Evolutionary conservation across 148 eudicot genomes (phyloP).

Genomic region (Agrostemma githago): DNA sequence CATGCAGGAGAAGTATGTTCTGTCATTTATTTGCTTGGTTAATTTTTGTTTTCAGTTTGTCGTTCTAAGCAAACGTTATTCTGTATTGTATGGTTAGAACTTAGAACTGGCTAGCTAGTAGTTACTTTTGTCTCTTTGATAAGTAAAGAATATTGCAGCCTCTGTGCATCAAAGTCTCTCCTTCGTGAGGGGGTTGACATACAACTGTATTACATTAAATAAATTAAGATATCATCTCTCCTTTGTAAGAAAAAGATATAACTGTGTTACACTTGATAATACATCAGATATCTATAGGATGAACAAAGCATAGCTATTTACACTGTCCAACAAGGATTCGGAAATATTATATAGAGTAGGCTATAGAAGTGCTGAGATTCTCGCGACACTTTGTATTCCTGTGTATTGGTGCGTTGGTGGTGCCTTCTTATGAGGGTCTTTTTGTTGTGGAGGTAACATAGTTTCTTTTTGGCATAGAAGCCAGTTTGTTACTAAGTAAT

Average conservation of each 20-base stretch:
- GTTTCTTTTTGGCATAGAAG: neutral
- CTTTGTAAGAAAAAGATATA: neutral
- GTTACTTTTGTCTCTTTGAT: too few species aligned
- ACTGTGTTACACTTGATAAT: too few species aligned
- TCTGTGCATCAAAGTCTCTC: neutral
- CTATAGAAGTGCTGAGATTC: constrained; percentile 1
- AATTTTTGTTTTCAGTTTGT: neutral
- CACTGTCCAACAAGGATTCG: too few species aligned
- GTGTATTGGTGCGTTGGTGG: neutral
- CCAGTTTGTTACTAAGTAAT: neutral
- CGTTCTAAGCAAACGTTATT: neutral
- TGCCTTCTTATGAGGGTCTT: neutral
- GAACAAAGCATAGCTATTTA: neutral
- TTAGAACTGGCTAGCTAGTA: too few species aligned
- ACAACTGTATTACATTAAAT: neutral
- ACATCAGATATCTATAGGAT: neutral
- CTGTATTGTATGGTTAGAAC: neutral
- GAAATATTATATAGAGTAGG: neutral
- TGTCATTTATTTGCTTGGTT: neutral
- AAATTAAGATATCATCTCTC: neutral
- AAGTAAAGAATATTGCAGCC: neutral
- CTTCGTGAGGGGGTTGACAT: neutral
- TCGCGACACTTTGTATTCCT: neutral
- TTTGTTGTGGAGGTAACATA: neutral
- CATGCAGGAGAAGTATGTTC: constrained; percentile 65